Base-by-base conservation (phyloP, 1,139 yeast species). In the Saccharomycopsis phalli region DNA sequence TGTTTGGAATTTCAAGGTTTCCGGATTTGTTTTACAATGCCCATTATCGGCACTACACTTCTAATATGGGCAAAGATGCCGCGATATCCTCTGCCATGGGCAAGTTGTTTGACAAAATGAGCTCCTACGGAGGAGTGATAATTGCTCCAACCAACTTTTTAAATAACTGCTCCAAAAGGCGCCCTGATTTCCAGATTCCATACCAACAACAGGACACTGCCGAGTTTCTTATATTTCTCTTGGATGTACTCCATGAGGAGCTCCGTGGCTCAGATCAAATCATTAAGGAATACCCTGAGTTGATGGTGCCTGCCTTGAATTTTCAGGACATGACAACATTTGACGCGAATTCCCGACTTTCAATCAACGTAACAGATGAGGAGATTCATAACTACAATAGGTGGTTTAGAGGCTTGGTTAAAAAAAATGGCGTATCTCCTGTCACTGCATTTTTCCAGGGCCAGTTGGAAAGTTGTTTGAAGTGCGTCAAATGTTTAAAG, bases 181-280 rank as follows among this genome's bases (percentile, higher is more conserved):
- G 78, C 49, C 86, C 86, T 0, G 82, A 76, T 49, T 68, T 80
- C 41, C 64, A 67, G 49, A 78, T 81, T 8, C 88, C 88, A 0
- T 59, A 66, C 48, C 83, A 79, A 50, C 93, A 81, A 52, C 91
- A 81, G 55, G 93, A 81, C 56, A 76, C 88, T 2, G 84, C 81
- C 47, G 93, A 81, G 50, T 81, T 80, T 52, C 59, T 81, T 39
- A 66, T 80, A 55, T 76, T 78, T 49, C 52, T 80, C 7, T 58
- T 81, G 46, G 88, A 81, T 53, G 66, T 77, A 43, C 57, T 81
- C 17, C 91, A 81, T 54, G 86, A 79, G 48, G 93, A 81, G 49
- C 52, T 76, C 40, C 65, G 75, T 45, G 42, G 41, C 8, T 56
- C 60, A 17, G 58, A 61, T 16, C 52, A 56, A 4, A 66, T 66